Base-by-base conservation (phyloP, 352 stramenopile genomes). In the Globisporangium barbulae region DNA sequence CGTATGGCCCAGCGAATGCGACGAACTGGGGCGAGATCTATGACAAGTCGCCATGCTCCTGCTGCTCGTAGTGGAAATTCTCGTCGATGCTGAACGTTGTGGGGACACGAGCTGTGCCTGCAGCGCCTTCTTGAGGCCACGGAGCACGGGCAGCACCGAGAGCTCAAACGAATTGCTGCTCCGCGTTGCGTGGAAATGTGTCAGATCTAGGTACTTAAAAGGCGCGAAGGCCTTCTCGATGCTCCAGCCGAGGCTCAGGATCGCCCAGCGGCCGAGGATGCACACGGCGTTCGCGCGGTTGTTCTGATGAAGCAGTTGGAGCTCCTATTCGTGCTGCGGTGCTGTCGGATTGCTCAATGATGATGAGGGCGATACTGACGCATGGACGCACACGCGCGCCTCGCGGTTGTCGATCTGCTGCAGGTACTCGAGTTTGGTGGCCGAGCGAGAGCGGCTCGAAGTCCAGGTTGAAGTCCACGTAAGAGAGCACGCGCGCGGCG, bases 401-500 rank as follows among this genome's bases (percentile, higher is more conserved):
- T 74, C 47, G 57, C 69, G 41, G 28, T 61, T 42, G 50, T 47
- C 25, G n/a, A 49, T 47, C 22, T 68, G 47, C 21, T 54, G 49
- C 4, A 72, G 25, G 19, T 45, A 56, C 12, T 69, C 62, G 7
- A 97, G 63, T 33, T 91, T 85, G 22, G 60, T 98, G 92, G 7
- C 85, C 92, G 13, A 99, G 73, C 64, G 97, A 98, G 8, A 98
- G 75, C 12, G 95, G 96, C 13, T 95, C 96, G 79, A 98, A 99
- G 76, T 99, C 96, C 15, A 97, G 74, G 73, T 97, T 98, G 70
- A 98, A 98, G 69, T 96, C 94, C 79, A 83, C 94, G 73, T 99
- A 99, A 1, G 88, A 67, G 48, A 98, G 75, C 59, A 85, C 71
- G 7, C 65, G 49, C n/a, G 67, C 58, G 1, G 76, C 53, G 31